Base-by-base conservation (phyloP, 306 rosid species). In the Medicago ruthenica region DNA sequence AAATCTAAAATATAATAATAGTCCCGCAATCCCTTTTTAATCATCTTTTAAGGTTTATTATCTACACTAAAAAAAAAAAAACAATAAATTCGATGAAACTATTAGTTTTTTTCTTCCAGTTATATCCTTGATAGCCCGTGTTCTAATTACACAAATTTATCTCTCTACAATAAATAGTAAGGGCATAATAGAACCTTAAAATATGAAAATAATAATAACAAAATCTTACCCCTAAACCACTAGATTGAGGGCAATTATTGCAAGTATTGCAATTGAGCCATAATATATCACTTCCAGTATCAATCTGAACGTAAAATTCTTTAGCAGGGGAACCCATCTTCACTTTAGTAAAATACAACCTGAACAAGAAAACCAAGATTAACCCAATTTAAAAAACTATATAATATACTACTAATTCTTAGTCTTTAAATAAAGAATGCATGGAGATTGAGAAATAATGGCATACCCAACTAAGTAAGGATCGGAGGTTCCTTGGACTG, bases 261-360 rank as follows among this genome's bases (percentile, higher is more conserved):
- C 99, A 95, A 62, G 97, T 81, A 68, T 78, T 86, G 87, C 99
- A 92, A 70, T 80, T 92, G 39, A 95, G 85, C 99, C 97, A 95
- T 86, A 95, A 87, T 67, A 92, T 90, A 70, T 92, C 97, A 64
- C 97, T 95, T 75, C 97, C 97, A 15, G 97, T 92, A 81, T 95
- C 99, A 60, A 92, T 89, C 85, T 95, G 99, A 54, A 92, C 97
- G 40, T 87, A 83, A 80, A 89, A 95, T 81, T 95, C 97, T 81
- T 78, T 90, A 13, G 97, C 93, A 31, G 99, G 99, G 75, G 99
- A 90, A 53, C 99, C 99, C 74, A 95, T 73, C 82, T 88, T 92
- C 67, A 95, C 97, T 89, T 88, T 92, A 0, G 99, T 95, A 65
- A 89, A 92, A 86, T 95, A 95, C 77, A 95, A 87, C 85, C 99